Evolutionary conservation across 352 stramenopile species (phyloP), one percentile per base, ranked within the genome.

Genomic region (Globisporangium camurandrum): DNA sequence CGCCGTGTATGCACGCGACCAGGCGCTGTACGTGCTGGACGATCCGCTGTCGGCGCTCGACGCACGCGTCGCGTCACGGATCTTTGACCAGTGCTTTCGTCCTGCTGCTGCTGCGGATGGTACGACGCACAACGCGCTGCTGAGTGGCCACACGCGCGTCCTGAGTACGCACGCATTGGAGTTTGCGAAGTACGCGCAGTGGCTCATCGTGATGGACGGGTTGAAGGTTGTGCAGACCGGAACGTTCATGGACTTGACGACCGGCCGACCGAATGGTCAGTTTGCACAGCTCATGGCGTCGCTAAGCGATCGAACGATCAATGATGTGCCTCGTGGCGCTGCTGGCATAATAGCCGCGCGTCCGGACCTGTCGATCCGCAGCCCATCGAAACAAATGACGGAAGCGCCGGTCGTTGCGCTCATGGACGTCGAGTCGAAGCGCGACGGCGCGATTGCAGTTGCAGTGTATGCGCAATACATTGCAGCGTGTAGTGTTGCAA

Each of bases 131-230:
- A 61, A 64, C 2, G 53, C n/a, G n/a, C n/a, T 82, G 8, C 41
- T 88, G 4, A 66, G 69, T 30, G 74, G 70, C 6, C 49, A 61
- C 0, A 86, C 77, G 36, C 67, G 77, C 0, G 63, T 88, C 33
- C 41, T 88, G 4, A 72, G 64, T 30, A 82, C 68, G 0, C 69
- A 82, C 28, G 67, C 69, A 16, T 48, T 86, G 2, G 62, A 84
- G 40, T 81, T 84, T 48, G 71, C 69, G 10, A 64, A 69, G 16
- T 44, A 59, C 0, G 72, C 77, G 0, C 65, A 88, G 31, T 85
- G 74, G 74, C 82, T 88, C 42, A 78, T 88, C 30, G 73, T 88
- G 5, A 84, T 88, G 71, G 69, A 84, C 38, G 69, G 81, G 20
- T 80, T 81, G 69, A 64, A 58, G 2, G 69, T 83, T 6, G 69